Conservation (phyloP, 2,329 filamentous ascomycete genomes). For the Beauveria brongniartii region DNA sequence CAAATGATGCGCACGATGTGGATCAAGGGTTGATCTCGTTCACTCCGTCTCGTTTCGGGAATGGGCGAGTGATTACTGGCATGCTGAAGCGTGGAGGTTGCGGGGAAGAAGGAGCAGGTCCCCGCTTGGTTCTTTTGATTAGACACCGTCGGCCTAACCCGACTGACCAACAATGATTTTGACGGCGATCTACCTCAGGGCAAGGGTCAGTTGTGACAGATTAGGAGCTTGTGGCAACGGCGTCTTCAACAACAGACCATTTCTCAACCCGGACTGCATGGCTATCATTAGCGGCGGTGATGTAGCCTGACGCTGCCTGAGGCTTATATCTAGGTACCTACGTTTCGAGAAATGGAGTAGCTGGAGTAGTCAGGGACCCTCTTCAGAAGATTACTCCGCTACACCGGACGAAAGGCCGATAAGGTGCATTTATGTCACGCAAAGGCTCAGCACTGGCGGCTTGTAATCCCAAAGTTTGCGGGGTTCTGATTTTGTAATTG, state of each 20-base stretch:
- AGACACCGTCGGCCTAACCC: background rate
- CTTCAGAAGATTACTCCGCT: background rate
- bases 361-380: conserved; percentile 2
- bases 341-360: background rate
- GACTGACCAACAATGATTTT: background rate
- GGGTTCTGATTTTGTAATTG: background rate
- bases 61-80: background rate
- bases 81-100: background rate
- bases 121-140: background rate
- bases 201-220: background rate
- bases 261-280: background rate
- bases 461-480: background rate
- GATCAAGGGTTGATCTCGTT: background rate
- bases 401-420: background rate
- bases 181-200: background rate
- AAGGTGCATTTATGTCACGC: background rate
- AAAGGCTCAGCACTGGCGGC: background rate
- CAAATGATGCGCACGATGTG: background rate
- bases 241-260: background rate
- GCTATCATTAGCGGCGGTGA: background rate
- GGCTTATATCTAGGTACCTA: background rate
- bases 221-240: background rate
- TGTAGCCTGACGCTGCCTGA: background rate
- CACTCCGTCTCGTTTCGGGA: background rate
- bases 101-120: background rate